Base-by-base conservation (phyloP, 1,139 yeast species). In the Taiozyma sp. region DNA sequence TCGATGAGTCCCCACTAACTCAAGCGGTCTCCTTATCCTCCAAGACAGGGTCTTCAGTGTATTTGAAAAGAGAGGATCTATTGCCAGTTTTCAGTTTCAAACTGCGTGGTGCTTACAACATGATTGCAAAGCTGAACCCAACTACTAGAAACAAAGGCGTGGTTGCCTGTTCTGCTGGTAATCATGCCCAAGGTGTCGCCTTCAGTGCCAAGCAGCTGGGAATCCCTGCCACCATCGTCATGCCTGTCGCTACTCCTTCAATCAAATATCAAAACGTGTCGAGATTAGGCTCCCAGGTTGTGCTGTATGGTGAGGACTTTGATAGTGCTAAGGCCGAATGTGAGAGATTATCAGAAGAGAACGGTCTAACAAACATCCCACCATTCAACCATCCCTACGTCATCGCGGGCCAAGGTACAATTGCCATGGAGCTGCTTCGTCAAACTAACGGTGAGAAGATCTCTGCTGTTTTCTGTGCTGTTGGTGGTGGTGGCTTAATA, bases 151-250 rank as follows among this genome's bases (percentile, higher is more conserved):
- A 87, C 59, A 81, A 86, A 54, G 99, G 99, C 57, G 97, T 93
- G 50, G 87, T 95, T 67, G 97, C 99, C 0, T 93, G 98, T 64
- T 90, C 97, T 23, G 99, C 99, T 1, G 99, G 99, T 41, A 93
- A 93, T 68, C 99, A 93, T 64, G 99, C 99, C 2, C 99, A 95
- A 68, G 99, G 99, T 56, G 98, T 95, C 9, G 99, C 99, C 0
- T 93, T 73, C 66, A 87, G 96, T 16, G 96, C 98, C 4, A 82
- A 81, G 57, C 82, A 84, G 57, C 73, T 93, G 63, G 86, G 86
- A 38, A 91, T 93, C 51, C 95, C 96, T 7, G 92, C 98, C 3
- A 93, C 97, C 7, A 93, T 93, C 52, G 98, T 93, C 48, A 93
- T 93, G 99, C 99, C 99, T 2, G 85, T 90, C 2, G 93, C 96